Base-by-base conservation (phyloP, 2,329 filamentous ascomycete genomes). In the Cladosporium sp. region DNA sequence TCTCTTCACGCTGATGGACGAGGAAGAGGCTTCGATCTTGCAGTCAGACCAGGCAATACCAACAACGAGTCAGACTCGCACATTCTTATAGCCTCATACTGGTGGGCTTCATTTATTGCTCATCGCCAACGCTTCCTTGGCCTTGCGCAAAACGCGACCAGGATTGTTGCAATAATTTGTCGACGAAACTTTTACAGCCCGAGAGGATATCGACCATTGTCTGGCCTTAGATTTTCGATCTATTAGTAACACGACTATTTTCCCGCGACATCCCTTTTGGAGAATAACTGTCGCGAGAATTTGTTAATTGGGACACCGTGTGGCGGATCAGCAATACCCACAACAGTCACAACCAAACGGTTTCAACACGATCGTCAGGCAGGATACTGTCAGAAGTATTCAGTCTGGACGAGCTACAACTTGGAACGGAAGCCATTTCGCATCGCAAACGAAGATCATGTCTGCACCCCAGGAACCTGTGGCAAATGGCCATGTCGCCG, bases 401-500 rank as follows among this genome's bases (percentile, higher is more conserved):
- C 4, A 15, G 7, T 3, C 18, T 10, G 38, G 18, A 44, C 7
- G 18, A n/a, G 2, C 18, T 44, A 15, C 2, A 44, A 3, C 6
- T 4, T 10, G 7, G 8, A 3, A n/a, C 38, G 18, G 38, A 44
- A 18, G 1, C 1, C 2, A 44, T 44, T 3, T 1, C 24, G 3
- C n/a, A 21, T 5, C 38, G 38, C 38, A 44, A 44, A 15, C n/a
- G 21, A 1, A 10, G 24, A 26, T 2, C 8, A 64, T 64, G 61
- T 64, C 61, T 34, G 51, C 7, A 24, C 8, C 34, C 28, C 24
- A n/a, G 38, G 51, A 18, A 51, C 54, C 62, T 18, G 49, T 30
- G 47, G 64, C 66, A 26, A 70, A 67, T 21, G 68, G 68, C 47
- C 57, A 67, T 24, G 10, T 49, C 32, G 47, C 63, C 6, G 63